phyloP scores from a whole-genome alignment of 2,329 filamentous ascomycete genomes.

The Pseudogymnoascus sp. region DNA sequence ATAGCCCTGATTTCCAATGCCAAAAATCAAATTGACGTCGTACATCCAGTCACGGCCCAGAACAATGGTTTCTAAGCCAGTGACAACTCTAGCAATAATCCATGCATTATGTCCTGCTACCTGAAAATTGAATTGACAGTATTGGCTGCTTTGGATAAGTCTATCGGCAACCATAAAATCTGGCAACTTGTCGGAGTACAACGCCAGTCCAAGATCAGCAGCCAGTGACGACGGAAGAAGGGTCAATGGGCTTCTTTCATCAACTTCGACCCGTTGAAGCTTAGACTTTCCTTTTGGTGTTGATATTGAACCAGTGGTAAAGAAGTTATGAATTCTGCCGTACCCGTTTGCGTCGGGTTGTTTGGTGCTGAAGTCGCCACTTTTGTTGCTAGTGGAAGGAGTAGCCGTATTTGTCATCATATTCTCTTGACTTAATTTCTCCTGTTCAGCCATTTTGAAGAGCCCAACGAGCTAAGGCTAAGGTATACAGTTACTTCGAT shows the following conservation, averaged over 20 bases:
- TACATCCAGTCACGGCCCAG: constrained; percentile 15
- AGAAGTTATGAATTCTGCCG: constrained; percentile 13
- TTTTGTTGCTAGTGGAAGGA: neutral
- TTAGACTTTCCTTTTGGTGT: constrained; percentile 11
- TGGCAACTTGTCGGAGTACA: constrained; percentile 10
- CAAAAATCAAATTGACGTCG: constrained; percentile 10
- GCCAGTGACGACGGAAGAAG: constrained; percentile 14
- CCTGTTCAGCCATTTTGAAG: neutral
- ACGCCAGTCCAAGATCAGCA: constrained; percentile 10
- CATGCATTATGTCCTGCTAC: constrained; percentile 4
- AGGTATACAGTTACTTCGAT: neutral
- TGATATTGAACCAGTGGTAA: constrained; percentile 13
- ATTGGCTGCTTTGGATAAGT: constrained; percentile 13
- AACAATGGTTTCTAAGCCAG: constrained; percentile 12
- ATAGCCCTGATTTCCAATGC: constrained; percentile 13
- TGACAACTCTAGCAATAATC: constrained; percentile 13
- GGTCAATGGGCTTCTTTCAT: constrained; percentile 13
- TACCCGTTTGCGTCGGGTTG: neutral
- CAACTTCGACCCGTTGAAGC: constrained; percentile 15
- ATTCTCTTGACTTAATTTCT: neutral
- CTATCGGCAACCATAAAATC: constrained; percentile 11
- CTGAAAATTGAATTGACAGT: constrained; percentile 12
- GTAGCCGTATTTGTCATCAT: neutral
- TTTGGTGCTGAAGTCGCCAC: neutral
- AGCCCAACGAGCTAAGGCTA: neutral